Percentiles rank a stretch among this genome's conserved stretches.
phyloP scores from a whole-genome alignment of 768 basidiomycete species.

The Scleroderma citrinum region DNA sequence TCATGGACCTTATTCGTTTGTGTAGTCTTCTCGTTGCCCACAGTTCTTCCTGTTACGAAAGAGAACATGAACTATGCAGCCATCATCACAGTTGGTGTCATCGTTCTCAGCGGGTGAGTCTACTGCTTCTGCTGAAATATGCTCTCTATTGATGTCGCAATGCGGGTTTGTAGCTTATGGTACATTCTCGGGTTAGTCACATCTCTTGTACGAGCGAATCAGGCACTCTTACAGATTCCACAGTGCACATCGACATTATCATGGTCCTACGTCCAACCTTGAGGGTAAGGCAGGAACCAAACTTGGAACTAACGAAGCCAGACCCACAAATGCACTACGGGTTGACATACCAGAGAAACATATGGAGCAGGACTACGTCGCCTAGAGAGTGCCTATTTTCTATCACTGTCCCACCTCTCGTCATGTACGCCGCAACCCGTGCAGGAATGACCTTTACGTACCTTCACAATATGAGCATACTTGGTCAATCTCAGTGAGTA shows the following conservation, averaged over 20 bases:
- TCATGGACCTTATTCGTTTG: constrained; percentile 62
- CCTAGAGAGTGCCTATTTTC: too few species aligned
- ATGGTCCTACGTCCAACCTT: constrained; percentile 50
- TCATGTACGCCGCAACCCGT: too few species aligned
- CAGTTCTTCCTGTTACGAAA: constrained; percentile 58
- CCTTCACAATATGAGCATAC: too few species aligned
- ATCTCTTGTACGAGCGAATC: neutral
- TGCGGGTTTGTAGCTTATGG: constrained; percentile 36
- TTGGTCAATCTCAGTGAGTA: too few species aligned
- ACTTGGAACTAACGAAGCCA: neutral
- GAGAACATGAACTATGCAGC: constrained; percentile 78
- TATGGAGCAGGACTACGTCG: too few species aligned
- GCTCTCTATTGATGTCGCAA: neutral
- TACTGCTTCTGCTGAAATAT: neutral
- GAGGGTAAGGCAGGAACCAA: constrained; percentile 5
- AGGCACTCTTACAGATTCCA: constrained; percentile 1
- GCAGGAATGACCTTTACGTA: too few species aligned
- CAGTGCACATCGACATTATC: constrained; percentile 50
- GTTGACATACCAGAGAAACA: too few species aligned
- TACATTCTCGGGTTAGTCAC: constrained; percentile 30
- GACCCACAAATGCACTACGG: neutral
- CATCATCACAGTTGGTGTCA: constrained; percentile 52
- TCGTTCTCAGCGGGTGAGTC: constrained; percentile 48
- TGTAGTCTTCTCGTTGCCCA: constrained; percentile 72
- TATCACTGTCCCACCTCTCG: too few species aligned